Conservation (phyloP, 176 grass and related monocot species). For the Phyllostachys edulis region DNA sequence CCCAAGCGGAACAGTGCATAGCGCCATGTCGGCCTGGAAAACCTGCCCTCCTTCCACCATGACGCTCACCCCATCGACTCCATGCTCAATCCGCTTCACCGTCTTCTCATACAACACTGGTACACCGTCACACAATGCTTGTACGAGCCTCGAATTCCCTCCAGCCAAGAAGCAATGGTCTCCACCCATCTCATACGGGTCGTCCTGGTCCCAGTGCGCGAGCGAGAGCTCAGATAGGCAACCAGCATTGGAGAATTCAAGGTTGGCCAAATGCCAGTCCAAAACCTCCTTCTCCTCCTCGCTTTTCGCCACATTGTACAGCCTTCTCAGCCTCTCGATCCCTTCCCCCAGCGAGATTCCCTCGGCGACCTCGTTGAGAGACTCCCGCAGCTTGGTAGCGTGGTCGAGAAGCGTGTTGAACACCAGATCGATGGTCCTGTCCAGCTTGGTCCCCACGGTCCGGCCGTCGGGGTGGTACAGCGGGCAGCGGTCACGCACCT, state of each 20-base stretch:
- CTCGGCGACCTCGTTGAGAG: conserved; percentile 49
- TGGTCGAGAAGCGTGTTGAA: conserved; percentile 92
- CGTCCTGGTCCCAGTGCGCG: conserved; percentile 89
- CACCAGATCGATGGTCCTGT: conserved; percentile 53
- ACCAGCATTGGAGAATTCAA: conserved; percentile 91
- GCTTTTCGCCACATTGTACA: conserved; percentile 63
- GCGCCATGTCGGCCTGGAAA: conserved; percentile 79
- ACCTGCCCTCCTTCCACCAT: conserved; percentile 62
- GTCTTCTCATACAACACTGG: conserved; percentile 76
- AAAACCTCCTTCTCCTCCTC: conserved; percentile 63
- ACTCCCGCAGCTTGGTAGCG: conserved; percentile 61
- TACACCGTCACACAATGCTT: conserved; percentile 68
- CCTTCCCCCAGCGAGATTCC: conserved; percentile 71
- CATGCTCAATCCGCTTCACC: conserved; percentile 64
- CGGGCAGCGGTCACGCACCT: conserved; percentile 79
- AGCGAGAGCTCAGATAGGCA: conserved; percentile 79
- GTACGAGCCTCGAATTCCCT: conserved; percentile 69
- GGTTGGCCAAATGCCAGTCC: conserved; percentile 92
- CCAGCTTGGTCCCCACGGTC: conserved; percentile 46
- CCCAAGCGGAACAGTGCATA: conserved; percentile 86
- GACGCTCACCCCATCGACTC: conserved; percentile 53
- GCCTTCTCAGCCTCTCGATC: conserved; percentile 65
- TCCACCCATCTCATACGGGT: conserved; percentile 87
- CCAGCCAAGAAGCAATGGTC: conserved; percentile 95
- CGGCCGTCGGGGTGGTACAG: conserved; percentile 68